Base-by-base conservation (phyloP, 1,139 yeast genomes). In the Torulaspora pretoriensis region DNA sequence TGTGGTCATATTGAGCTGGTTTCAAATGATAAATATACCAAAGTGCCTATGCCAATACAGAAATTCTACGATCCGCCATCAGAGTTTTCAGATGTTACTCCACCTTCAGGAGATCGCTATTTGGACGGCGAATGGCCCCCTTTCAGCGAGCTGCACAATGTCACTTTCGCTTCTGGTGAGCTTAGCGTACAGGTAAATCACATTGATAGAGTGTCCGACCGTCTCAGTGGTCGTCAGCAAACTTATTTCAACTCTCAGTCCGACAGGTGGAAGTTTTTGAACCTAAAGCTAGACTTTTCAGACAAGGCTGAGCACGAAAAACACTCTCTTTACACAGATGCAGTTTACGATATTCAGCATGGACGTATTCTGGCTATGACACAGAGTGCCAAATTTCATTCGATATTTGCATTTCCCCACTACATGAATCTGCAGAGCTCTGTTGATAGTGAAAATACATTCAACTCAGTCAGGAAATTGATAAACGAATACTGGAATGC, bases 311-410 rank as follows among this genome's bases (percentile, higher is more conserved):
- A 67, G 28, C 63, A 67, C 1, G 81, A 80, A 46, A 68, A 67
- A 43, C 79, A 79, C 57, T 60, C 61, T 0, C 51, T 87, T 13
- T 70, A 68, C 2, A 63, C 87, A 17, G 63, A 65, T 14, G 97
- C 96, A 0, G 71, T 86, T 2, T 88, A 89, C 61, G 83, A 83
- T 57, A 81, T 81, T 50, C 72, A 75, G 8, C 68, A 80, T 0
- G 97, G 97, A 0, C 74, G 87, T 45, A 60, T 88, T 12, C 67
- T 88, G 8, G 71, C 83, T 1, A 61, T 77, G 13, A 77, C 95
- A 0, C 71, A 75, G 38, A 78, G 94, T 19, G 87, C 84, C 8
- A 88, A 88, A 62, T 88, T 84, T 59, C 72, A 76, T 37, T 90
- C 95, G 3, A 54, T 71, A 6, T 74, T 74, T 55, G 81, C 66